A percentile compares a stretch with the other conserved stretches of the same genome.
phyloP scores from a whole-genome alignment of 768 basidiomycete genomes.

The Xerocomellus amylosporus region DNA sequence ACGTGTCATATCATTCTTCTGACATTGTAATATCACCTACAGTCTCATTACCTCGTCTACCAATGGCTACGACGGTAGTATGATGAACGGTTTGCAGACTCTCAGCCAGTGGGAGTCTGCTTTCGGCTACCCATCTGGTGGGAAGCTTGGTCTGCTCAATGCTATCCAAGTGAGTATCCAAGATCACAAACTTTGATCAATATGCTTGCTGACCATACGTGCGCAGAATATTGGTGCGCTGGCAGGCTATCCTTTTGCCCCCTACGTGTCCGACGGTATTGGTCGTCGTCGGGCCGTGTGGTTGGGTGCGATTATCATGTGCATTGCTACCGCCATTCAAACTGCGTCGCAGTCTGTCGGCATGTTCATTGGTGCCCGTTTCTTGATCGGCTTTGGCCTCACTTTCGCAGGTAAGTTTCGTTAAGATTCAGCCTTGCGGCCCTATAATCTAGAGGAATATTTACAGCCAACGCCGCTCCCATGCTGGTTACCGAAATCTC shows the following conservation, averaged over 20 bases:
- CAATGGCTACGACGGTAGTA: conserved; percentile 73
- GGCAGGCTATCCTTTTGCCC: conserved; percentile 66
- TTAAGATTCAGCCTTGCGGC: background rate
- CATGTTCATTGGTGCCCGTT: conserved; percentile 82
- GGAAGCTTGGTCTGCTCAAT: conserved; percentile 64
- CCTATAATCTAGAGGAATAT: background rate
- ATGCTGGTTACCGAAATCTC: conserved; percentile 84
- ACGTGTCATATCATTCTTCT: background rate
- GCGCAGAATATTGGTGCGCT: conserved; percentile 65
- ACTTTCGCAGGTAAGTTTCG: conserved; percentile 55
- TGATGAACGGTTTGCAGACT: conserved; percentile 80
- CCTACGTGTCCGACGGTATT: conserved; percentile 68
- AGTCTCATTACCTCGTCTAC: conserved; percentile 75
- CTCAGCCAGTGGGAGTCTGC: conserved; percentile 59
- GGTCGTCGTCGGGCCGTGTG: conserved; percentile 67
- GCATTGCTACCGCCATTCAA: conserved; percentile 63
- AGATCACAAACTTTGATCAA: background rate
- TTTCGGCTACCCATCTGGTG: conserved; percentile 56
- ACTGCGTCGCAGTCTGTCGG: conserved; percentile 67
- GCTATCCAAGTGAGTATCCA: conserved; percentile 60
- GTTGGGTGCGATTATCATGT: conserved; percentile 70
- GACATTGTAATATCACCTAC: background rate
- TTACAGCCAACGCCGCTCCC: conserved; percentile 66
- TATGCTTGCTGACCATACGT: background rate
- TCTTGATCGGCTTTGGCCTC: conserved; percentile 74